These are phyloP conservation scores for Kalanchoe fedtschenkoi DNA, from an alignment of 164 flowering plant genomes.

Conservation along the genomic window DNA sequence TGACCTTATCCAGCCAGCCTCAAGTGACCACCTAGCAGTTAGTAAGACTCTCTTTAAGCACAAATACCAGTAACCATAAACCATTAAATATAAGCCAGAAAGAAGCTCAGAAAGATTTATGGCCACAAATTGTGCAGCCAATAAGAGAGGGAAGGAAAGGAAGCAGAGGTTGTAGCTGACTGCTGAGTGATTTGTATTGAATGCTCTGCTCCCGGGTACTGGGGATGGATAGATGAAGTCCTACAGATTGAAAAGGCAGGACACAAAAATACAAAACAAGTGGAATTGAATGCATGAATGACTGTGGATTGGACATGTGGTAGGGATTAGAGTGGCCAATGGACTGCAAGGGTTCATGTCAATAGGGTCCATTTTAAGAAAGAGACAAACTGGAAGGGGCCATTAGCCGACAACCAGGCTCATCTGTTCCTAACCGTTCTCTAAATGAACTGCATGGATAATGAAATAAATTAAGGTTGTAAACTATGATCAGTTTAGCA, in stretches of 20 bases:
- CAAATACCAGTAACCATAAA: not conserved
- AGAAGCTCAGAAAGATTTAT: not conserved
- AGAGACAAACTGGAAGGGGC: not conserved
- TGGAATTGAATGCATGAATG: not conserved
- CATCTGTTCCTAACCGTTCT: not conserved
- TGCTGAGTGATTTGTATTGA: not conserved
- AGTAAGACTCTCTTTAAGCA: not conserved
- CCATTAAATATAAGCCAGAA: too few relatives aligned
- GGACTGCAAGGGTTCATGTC: not conserved
- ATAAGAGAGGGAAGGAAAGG: not conserved
- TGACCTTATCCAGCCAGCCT: not conserved
- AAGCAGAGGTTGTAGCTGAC: not conserved
- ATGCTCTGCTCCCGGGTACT: conserved; percentile 6
- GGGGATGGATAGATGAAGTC: not conserved
- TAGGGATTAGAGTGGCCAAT: not conserved
- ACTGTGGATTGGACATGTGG: conserved; percentile 4
- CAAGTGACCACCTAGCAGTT: not conserved
- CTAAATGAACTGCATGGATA: not conserved
- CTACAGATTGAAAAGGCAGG: not conserved
- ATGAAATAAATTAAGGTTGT: not conserved
- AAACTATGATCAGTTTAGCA: not conserved
- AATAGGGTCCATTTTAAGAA: not conserved
- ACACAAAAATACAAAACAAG: not conserved
- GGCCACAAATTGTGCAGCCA: not conserved
- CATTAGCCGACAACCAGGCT: not conserved